Base-by-base conservation (phyloP, 345 rosid genomes). In the Eucalyptus caleyi region DNA sequence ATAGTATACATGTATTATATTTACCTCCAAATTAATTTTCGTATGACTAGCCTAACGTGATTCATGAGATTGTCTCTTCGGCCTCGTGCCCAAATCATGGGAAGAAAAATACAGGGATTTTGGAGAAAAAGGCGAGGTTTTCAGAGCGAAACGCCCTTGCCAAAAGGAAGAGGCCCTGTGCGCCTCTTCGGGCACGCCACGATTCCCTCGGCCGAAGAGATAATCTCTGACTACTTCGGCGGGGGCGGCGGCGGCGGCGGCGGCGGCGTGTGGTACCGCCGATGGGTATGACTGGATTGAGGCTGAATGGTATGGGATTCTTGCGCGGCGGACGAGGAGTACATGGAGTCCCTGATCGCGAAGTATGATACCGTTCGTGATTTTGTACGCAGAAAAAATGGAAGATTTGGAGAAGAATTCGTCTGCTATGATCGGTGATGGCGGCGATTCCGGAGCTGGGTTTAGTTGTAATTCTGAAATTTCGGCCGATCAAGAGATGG, bases 401-500 rank as follows among this genome's bases (percentile, higher is more conserved):
- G 8, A 7, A 60, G 11, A 32, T 27, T 60, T 0, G 12, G 67
- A 8, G n/a, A 60, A 27, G 67, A 60, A 60, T 60, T 60, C 32
- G 16, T 60, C 32, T 27, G 67, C n/a, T 8, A 60, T 60, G 67
- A 60, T 60, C 32, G 16, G 67, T 60, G 34, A 4, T 15, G 34
- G 72, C 1, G 72, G 37, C 10, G 16, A 65, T 30, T 88, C 9
- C 11, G 97, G 95, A 92, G 99, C 98, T 56, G 62, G 96, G 94
- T 87, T 97, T 1, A 7, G n/a, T 59, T 24, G 65, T 59, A 26
- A 54, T 54, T 59, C 7, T 8, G 12, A 59, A 26, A 26, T 5
- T 59, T 59, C 0, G 30, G n/a, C 15, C 65, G 65, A 26, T 97
- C 86, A 95, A 95, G 97, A 97, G 97, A 91, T 88, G 95, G 47